A percentile compares a stretch with the other conserved stretches of the same genome.
phyloP scores from a whole-genome alignment of 805 yeast genomes.

The Starmerella apis region DNA sequence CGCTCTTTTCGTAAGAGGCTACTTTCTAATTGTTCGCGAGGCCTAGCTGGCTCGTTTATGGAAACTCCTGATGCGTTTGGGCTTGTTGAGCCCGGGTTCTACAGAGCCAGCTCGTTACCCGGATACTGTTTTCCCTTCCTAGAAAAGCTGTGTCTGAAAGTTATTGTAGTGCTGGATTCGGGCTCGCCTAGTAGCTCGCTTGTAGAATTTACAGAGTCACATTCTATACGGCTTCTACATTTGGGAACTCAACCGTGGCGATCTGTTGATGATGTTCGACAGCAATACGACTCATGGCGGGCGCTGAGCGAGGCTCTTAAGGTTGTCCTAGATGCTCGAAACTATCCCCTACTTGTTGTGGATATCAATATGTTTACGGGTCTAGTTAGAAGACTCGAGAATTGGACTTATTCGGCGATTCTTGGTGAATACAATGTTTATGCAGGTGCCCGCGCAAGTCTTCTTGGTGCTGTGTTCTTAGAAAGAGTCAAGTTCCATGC shows the following conservation, averaged over 20 bases:
- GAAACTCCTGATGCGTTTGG: constrained; percentile 77
- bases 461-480: constrained; percentile 69
- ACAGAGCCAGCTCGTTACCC: constrained; percentile 51
- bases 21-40: neutral
- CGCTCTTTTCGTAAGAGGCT: too few relatives aligned
- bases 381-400: constrained; percentile 66
- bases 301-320: constrained; percentile 58
- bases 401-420: constrained; percentile 80
- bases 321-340: constrained; percentile 47
- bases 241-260: constrained; percentile 34
- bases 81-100: constrained; percentile 75
- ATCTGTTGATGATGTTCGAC: constrained; percentile 22
- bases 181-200: constrained; percentile 72
- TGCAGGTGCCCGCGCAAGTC: constrained; percentile 43
- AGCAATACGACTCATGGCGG: constrained; percentile 9
- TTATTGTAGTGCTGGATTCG: constrained; percentile 68
- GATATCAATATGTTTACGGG: constrained; percentile 78
- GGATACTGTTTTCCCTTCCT: constrained; percentile 48
- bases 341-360: constrained; percentile 61
- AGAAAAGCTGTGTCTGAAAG: constrained; percentile 56
- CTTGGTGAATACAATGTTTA: constrained; percentile 75
- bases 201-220: constrained; percentile 48
- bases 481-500: constrained; percentile 55
- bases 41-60: constrained; percentile 4
- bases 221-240: constrained; percentile 31